Evolutionary conservation across 2,329 filamentous ascomycete genomes (phyloP), one percentile per base, ranked within the genome.

Genomic region (Botrytis medusae): DNA sequence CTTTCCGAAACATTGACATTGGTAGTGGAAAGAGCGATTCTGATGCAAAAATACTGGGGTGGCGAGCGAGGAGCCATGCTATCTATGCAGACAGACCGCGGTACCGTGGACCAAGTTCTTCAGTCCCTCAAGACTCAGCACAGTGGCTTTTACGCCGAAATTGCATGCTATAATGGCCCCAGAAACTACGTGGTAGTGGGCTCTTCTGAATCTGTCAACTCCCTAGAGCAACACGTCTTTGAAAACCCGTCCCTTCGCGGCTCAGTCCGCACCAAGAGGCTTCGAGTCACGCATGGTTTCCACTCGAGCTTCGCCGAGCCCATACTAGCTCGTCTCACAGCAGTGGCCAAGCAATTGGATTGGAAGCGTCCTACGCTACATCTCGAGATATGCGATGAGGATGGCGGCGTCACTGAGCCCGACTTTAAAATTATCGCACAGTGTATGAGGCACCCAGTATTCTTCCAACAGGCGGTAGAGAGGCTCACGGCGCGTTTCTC

Each of bases 11-110:
- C 76, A 1, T 29, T 85, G 14, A 80, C 82, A 34, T 44, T 82
- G 2, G 75, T 83, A 8, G 76, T 77, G 1, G 76, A 69, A 0
- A 77, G 84, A 16, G 83, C 83, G 1, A 59, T 51, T 1, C 46
- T 84, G 9, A 80, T 84, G 2, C 54, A 77, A 29, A 29, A 71
- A n/a, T 74, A 22, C 37, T 84, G 83, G 82, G 81, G 82, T 1
- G 9, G 74, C 0, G 83, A 84, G 10, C 60, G 57, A 8, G 83
- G 83, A 0, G 57, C 77, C 4, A 84, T 84, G 83, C 34, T 83
- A 18, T 77, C 80, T 1, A 57, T 82, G 16, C 74, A 80, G 34
- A 69, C 42, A 20, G 63, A 76, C 48, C 67, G 51, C 8, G 48
- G 63, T 4, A 44, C 32, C 22, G 71, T 34, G 34, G 34, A 34